phyloP scores from a whole-genome alignment of 2,329 filamentous ascomycete species.

The Penicillium paneum region DNA sequence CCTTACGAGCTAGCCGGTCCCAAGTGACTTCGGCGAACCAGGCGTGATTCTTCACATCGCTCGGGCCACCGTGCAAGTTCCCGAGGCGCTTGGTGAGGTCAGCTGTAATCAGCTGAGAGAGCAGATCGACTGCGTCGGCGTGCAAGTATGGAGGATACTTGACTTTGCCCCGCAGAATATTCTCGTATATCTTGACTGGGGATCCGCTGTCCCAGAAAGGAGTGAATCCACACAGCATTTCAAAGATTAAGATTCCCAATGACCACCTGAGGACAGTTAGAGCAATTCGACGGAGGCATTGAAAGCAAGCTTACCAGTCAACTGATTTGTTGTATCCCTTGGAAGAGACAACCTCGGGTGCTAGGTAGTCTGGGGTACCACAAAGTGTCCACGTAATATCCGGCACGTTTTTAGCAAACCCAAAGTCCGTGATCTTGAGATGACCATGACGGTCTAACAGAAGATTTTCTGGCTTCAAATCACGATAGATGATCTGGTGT shows the following conservation, averaged over 20 bases:
- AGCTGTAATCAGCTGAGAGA: slow-evolving; percentile 87
- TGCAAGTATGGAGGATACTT: slow-evolving; percentile 98
- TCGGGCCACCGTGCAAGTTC: slow-evolving; percentile 84
- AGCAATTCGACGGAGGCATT: background rate
- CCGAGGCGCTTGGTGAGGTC: slow-evolving; percentile 93
- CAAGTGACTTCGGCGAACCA: slow-evolving; percentile 99
- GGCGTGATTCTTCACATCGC: slow-evolving; percentile 89
- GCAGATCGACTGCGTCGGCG: slow-evolving; percentile 85
- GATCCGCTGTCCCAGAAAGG: slow-evolving; percentile 98
- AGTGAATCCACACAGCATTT: slow-evolving; percentile 98
- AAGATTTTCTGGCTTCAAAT: slow-evolving; percentile 93
- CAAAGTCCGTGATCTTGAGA: slow-evolving; percentile 96
- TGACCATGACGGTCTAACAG: slow-evolving; percentile 89
- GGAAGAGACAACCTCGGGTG: slow-evolving; percentile 96
- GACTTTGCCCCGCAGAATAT: slow-evolving; percentile 91
- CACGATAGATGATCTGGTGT: slow-evolving; percentile 95
- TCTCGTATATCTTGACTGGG: slow-evolving; percentile 99
- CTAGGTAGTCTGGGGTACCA: slow-evolving; percentile 94
- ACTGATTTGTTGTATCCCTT: slow-evolving; percentile 99
- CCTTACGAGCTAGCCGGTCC: slow-evolving; percentile 89
- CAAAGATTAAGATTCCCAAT: slow-evolving; percentile 94
- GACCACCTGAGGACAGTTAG: slow-evolving; percentile 75
- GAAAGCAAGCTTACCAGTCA: slow-evolving; percentile 71
- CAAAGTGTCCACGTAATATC: slow-evolving; percentile 99
- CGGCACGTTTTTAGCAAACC: slow-evolving; percentile 95